Evolutionary conservation across 306 rosid species (phyloP).

Genomic region (Dicorynia guianensis): DNA sequence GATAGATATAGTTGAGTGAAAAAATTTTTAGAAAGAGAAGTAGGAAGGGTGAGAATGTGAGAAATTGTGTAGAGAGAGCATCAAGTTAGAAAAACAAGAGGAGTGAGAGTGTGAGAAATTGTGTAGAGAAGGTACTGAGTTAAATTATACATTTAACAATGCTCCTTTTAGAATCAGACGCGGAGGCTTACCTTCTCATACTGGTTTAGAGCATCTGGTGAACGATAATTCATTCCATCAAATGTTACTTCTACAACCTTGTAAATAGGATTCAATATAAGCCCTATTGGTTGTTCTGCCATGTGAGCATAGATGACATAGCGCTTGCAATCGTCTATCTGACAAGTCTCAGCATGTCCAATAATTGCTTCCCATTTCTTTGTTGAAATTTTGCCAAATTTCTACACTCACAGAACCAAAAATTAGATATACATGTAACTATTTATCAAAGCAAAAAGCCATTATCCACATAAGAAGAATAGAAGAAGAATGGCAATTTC

Average conservation of each 20-base stretch:
- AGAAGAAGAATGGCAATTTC: background rate
- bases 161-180: background rate
- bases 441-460: background rate
- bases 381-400: constrained; percentile 30
- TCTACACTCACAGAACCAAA: constrained; percentile 41
- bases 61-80: no score
- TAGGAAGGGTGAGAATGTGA: no score
- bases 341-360: constrained; percentile 46
- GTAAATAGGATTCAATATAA: constrained; percentile 13
- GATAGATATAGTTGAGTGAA: no score
- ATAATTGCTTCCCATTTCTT: constrained; percentile 39
- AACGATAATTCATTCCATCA: background rate
- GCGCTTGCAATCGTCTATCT: background rate
- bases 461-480: background rate
- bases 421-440: background rate
- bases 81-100: no score
- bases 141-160: no score
- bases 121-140: no score
- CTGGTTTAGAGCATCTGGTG: background rate
- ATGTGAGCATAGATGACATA: background rate
- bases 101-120: no score
- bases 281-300: background rate
- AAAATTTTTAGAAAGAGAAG: no score
- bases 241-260: background rate
- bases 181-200: constrained; percentile 4